Evolutionary conservation across 371 early-diverging fungal genomes (phyloP), one percentile per base, ranked within the genome.

Genomic region (Apophysomyces sp.): DNA sequence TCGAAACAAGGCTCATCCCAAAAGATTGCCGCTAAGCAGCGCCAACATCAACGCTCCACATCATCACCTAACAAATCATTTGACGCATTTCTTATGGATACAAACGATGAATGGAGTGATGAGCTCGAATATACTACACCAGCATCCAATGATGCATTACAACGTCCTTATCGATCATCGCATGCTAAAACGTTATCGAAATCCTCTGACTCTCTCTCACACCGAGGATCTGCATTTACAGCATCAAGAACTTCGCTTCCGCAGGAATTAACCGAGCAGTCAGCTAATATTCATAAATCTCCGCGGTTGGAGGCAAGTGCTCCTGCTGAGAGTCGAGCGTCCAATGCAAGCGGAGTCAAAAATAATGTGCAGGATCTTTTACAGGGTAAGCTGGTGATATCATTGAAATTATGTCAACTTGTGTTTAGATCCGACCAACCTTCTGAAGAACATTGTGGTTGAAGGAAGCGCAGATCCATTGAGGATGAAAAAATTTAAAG

Each of bases 401-500:
- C 8, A 11, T 21, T 44, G 4, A 3, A 3, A 9, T 9, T 44
- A 5, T 44, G 18, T 44, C 9, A 16, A 44, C 24, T 53, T 52
- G 9, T 3, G 31, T 2, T 2, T 44, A 71, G 71, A 71, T 52
- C 71, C 71, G 2, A 63, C 71, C 8, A 26, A 63, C 44, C 26
- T 63, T 15, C 57, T 71, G 31, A 44, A 58, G 21, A 52, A 24
- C 21, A 60, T 56, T 4, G 36, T 59, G 36, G 60, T 56, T 13
- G 55, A 73, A 53, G 66, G 63, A 9, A 57, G 63, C n/a, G 57
- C 55, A n/a, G 81, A 77, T 44, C 64, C 69, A 21, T 16, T 59
- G 5, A 61, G 68, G 37, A 69, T 66, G 9, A 69, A 75, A 51
- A 91, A 92, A 61, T 93, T 95, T 67, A 84, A 85, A 55, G 81